Conservation (phyloP, 2,329 filamentous ascomycete genomes). For the Phyllosticta citriasiana region DNA sequence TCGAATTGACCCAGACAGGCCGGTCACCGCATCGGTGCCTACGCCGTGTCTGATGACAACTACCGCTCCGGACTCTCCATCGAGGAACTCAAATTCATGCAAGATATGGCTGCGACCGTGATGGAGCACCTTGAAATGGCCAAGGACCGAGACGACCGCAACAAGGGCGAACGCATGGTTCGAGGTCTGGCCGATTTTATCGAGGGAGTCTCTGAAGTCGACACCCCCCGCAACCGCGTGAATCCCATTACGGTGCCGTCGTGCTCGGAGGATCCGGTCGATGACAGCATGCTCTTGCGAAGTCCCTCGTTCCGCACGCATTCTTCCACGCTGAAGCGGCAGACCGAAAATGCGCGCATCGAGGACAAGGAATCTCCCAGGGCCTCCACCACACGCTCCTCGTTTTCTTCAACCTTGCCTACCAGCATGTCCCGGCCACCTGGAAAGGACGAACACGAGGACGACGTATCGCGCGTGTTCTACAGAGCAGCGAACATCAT, state of each 20-base stretch:
- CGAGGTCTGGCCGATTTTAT: constrained; percentile 23
- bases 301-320: constrained; percentile 5
- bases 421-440: constrained; percentile 15
- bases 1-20: constrained; percentile 23
- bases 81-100: constrained; percentile 44
- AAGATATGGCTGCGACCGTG: constrained; percentile 44
- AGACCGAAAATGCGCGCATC: constrained; percentile 25
- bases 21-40: constrained; percentile 49
- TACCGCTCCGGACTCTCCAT: constrained; percentile 41
- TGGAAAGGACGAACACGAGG: constrained; percentile 13
- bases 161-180: constrained; percentile 21
- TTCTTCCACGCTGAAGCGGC: constrained; percentile 17
- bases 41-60: constrained; percentile 50
- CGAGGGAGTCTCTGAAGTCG: not conserved
- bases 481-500: constrained; percentile 22
- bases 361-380: constrained; percentile 10
- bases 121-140: constrained; percentile 53
- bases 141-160: constrained; percentile 11
- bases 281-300: not conserved
- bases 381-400: not conserved
- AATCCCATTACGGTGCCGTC: not conserved
- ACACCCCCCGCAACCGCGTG: not conserved
- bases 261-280: not conserved
- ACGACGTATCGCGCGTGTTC: constrained; percentile 15
- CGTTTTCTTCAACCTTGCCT: constrained; percentile 3